Base-by-base conservation (phyloP, 2,329 filamentous ascomycete species). In the Knufia fluminis region DNA sequence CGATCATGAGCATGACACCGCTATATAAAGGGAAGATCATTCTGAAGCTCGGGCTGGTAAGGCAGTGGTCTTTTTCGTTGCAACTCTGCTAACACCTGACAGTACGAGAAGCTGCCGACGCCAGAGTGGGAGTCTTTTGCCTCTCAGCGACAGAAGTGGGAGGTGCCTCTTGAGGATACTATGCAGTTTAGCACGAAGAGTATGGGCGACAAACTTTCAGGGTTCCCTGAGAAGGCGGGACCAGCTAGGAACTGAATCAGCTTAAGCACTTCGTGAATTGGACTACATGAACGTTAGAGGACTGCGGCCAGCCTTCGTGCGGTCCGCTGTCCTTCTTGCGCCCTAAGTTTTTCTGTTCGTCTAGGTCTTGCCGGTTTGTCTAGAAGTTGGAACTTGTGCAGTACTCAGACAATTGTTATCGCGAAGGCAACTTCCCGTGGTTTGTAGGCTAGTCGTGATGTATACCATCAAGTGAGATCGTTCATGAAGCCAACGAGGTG, bases 1-100 rank as follows among this genome's bases (percentile, higher is more conserved):
- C 72, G 0, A 70, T 77, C 46, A 70, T 69, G 60, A 73, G 68
- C 16, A 62, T 71, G 24, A 67, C 70, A 0, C 61, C 64, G 16
- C 42, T 63, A 0, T 65, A 64, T 36, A 63, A 68, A 3, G 64
- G 66, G n/a, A 71, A 71, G 54, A 63, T 70, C 0, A 62, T 76
- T 12, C 45, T 76, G 40, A 76, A 76, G 58, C 67, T 75, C 64
- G 74, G 73, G 10, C 70, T 76, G 41, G 54, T 56, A 49, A 8
- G 47, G 9, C 39, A 22, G 16, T n/a, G 33, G 33, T 16, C 26
- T 17, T 19, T 44, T 4, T n/a, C n/a, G n/a, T n/a, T 20, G 41
- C 26, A 16, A 22, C 7, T 14, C 7, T 32, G n/a, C 39, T 31
- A 6, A 23, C 10, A n/a, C 2, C 19, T 4, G 3, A 9, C 24